Conservation (phyloP, 2,329 filamentous ascomycete species). For the Xylariaceae sp. region DNA sequence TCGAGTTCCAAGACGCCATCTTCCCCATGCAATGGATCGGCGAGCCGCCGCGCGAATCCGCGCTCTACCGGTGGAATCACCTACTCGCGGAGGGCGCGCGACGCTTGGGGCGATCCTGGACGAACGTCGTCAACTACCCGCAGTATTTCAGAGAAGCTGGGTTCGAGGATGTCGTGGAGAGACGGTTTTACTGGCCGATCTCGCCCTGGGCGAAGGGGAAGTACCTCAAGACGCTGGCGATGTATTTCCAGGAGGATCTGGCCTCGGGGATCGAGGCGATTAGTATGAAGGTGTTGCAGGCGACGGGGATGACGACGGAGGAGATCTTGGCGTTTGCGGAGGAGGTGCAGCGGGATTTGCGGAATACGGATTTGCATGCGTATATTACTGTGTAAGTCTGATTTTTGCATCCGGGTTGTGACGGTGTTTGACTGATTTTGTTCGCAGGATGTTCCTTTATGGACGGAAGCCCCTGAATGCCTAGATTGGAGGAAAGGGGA, state of each 20-base stretch:
- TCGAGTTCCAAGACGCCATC: conserved; percentile 35
- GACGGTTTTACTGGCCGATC: conserved; percentile 31
- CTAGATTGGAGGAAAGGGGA: background rate
- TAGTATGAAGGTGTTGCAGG: conserved; percentile 32
- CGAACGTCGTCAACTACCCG: conserved; percentile 28
- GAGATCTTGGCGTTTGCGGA: conserved; percentile 29
- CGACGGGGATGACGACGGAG: conserved; percentile 28
- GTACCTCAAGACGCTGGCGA: conserved; percentile 33
- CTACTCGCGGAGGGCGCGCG: conserved; percentile 31
- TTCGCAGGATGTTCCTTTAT: conserved; percentile 25
- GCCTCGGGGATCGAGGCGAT: conserved; percentile 31
- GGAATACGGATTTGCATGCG: conserved; percentile 31
- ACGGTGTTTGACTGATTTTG: background rate
- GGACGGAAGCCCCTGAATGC: conserved; percentile 16
- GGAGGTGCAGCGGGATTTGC: conserved; percentile 31
- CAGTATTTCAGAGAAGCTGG: conserved; percentile 30
- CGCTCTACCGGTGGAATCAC: conserved; percentile 32
- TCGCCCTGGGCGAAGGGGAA: conserved; percentile 35
- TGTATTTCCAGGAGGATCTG: conserved; percentile 31
- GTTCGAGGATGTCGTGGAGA: conserved; percentile 31
- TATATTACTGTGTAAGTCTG: conserved; percentile 32
- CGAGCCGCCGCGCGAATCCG: conserved; percentile 30
- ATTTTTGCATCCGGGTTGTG: background rate
- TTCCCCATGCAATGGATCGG: conserved; percentile 31
- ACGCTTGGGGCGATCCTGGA: conserved; percentile 28